Conservation (phyloP, 345 rosid species). For the Reutealis trisperma region DNA sequence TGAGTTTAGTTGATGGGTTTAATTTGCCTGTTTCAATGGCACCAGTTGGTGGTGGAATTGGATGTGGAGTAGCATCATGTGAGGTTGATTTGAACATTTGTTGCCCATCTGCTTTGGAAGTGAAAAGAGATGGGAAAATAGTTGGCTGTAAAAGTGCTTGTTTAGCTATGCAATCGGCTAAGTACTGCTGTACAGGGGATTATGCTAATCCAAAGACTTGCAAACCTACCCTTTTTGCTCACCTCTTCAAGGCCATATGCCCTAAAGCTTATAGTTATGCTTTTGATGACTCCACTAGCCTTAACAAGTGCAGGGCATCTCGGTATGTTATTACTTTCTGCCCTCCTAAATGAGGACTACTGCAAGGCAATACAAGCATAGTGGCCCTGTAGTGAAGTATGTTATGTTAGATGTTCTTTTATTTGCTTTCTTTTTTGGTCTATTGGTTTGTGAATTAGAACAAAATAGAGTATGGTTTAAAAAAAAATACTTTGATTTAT, state of each 20-base stretch:
- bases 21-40: conserved; percentile 84
- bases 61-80: conserved; percentile 86
- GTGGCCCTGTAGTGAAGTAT: neutral
- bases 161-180: conserved; percentile 87
- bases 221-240: conserved; percentile 79
- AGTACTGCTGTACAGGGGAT: conserved; percentile 86
- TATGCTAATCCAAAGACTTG: conserved; percentile 67
- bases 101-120: conserved; percentile 88
- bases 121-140: conserved; percentile 55
- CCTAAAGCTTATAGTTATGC: conserved; percentile 95
- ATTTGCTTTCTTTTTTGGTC: neutral
- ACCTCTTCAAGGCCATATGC: conserved; percentile 87
- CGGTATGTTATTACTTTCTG: conserved; percentile 89
- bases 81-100: conserved; percentile 77
- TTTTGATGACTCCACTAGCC: conserved; percentile 85
- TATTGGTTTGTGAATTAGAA: neutral
- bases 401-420: neutral
- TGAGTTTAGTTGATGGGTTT: conserved; percentile 89
- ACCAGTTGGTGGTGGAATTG: conserved; percentile 85
- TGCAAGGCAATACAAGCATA: neutral
- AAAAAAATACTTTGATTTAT: too few relatives aligned
- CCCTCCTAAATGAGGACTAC: conserved; percentile 35
- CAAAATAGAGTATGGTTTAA: neutral
- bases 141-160: conserved; percentile 96
- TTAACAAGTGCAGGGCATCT: conserved; percentile 85